phyloP scores from a whole-genome alignment of 2,329 filamentous ascomycete species.

The Penicillium sp. region DNA sequence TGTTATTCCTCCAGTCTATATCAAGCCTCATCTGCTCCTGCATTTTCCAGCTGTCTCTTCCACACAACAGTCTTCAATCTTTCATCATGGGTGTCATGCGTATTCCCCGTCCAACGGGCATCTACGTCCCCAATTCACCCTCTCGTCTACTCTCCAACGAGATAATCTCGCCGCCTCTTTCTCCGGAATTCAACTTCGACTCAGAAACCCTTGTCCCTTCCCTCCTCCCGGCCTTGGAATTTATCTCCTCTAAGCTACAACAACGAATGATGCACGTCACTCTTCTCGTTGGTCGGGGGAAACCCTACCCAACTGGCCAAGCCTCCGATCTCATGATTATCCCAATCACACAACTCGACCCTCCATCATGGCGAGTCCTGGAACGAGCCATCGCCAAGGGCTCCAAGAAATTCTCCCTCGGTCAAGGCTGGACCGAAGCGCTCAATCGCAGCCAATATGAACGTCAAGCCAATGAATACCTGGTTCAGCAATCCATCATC shows the following conservation, averaged over 20 bases:
- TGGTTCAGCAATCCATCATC: slow-evolving; percentile 40
- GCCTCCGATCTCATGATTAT: slow-evolving; percentile 37
- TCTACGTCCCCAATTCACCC: slow-evolving; percentile 34
- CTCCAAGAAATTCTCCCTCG: slow-evolving; percentile 35
- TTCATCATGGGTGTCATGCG: slow-evolving; percentile 33
- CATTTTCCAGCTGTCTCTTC: slow-evolving; percentile 1
- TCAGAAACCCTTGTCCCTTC: slow-evolving; percentile 34
- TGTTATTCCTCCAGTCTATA: slow-evolving; percentile 4
- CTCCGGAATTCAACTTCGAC: slow-evolving; percentile 35
- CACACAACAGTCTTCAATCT: background rate
- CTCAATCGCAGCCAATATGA: slow-evolving; percentile 33
- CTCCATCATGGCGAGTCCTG: slow-evolving; percentile 28
- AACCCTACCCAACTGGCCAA: slow-evolving; percentile 36
- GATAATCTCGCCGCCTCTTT: slow-evolving; percentile 41
- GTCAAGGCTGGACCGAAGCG: slow-evolving; percentile 37
- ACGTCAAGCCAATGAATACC: slow-evolving; percentile 36
- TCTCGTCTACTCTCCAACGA: slow-evolving; percentile 31
- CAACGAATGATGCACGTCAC: slow-evolving; percentile 38
- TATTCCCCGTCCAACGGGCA: slow-evolving; percentile 32
- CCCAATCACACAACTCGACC: slow-evolving; percentile 32
- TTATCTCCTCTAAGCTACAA: slow-evolving; percentile 39
- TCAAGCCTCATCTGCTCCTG: slow-evolving; percentile 2
- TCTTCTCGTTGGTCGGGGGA: slow-evolving; percentile 37
- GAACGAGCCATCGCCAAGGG: slow-evolving; percentile 34
- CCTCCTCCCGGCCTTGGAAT: slow-evolving; percentile 38